phyloP scores from a whole-genome alignment of 495 filamentous ascomycete genomes.

The Cudoniella acicularis region DNA sequence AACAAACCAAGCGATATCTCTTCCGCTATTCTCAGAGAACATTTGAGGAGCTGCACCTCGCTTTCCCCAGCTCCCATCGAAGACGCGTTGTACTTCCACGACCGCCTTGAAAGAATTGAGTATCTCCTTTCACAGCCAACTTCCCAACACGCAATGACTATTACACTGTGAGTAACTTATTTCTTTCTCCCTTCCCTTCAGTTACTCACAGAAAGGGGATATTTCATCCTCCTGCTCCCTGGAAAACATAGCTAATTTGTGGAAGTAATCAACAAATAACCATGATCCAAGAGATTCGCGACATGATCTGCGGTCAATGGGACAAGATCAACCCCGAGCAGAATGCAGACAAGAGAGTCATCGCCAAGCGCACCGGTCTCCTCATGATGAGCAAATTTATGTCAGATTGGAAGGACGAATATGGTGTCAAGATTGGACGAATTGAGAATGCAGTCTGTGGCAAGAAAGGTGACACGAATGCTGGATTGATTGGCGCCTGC shows the following conservation, averaged over 20 bases:
- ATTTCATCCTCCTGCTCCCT: too few species aligned
- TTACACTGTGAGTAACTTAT: too few species aligned
- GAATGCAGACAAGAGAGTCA: not conserved
- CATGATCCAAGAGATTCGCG: not conserved
- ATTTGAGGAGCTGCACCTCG: not conserved
- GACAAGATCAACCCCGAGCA: not conserved
- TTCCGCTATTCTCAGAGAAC: not conserved
- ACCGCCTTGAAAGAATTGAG: not conserved
- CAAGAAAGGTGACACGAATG: not conserved
- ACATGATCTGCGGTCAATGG: not conserved
- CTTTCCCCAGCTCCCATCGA: not conserved
- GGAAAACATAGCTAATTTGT: too few species aligned
- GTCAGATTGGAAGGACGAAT: not conserved
- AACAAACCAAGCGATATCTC: not conserved
- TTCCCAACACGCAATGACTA: not conserved
- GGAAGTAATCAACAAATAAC: not conserved
- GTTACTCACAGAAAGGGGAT: too few species aligned
- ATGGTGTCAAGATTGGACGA: not conserved
- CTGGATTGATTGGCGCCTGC: not conserved
- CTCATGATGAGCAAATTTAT: not conserved
- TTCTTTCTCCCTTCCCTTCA: too few species aligned
- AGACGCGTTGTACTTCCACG: not conserved
- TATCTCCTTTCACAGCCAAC: not conserved
- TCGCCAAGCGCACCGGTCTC: not conserved
- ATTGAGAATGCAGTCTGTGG: not conserved